A percentile compares a stretch with the other conserved stretches of the same genome.
phyloP scores from a whole-genome alignment of 768 basidiomycete genomes.

The Harrya chromipes region DNA sequence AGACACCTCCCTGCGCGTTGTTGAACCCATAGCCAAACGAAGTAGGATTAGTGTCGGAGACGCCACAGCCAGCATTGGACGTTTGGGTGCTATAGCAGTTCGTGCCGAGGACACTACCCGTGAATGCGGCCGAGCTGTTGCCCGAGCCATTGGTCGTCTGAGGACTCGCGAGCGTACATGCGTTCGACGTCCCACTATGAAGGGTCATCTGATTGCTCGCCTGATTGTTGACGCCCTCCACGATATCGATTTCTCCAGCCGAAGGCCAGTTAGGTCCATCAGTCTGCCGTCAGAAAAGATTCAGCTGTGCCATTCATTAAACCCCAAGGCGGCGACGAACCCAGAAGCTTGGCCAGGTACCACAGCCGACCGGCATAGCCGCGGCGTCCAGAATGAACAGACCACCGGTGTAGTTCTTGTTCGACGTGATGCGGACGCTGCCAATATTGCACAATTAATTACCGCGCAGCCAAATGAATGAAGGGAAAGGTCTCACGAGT shows the following conservation, averaged over 20 bases:
- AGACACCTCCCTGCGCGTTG: constrained; percentile 47
- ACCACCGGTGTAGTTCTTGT: constrained; percentile 60
- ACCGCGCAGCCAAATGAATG: neutral
- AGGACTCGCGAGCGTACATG: constrained; percentile 26
- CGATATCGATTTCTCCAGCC: constrained; percentile 65
- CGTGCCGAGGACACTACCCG: constrained; percentile 22
- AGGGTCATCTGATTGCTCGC: constrained; percentile 61
- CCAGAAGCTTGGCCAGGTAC: constrained; percentile 61
- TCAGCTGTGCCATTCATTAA: neutral
- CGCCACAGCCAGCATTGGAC: constrained; percentile 50
- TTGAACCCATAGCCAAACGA: constrained; percentile 43
- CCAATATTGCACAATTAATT: neutral
- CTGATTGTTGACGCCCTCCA: constrained; percentile 69
- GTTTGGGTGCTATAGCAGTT: constrained; percentile 39
- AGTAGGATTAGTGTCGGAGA: constrained; percentile 37
- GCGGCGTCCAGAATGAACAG: constrained; percentile 73
- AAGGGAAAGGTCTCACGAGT: constrained; percentile 36
- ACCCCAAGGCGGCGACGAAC: constrained; percentile 17
- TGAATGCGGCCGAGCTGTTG: constrained; percentile 17
- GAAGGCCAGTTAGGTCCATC: constrained; percentile 52
- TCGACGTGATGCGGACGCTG: constrained; percentile 67
- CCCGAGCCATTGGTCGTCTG: no score
- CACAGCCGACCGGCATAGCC: constrained; percentile 70
- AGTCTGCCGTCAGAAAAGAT: constrained; percentile 23
- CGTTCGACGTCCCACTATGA: constrained; percentile 49